phyloP scores from a whole-genome alignment of 768 basidiomycete genomes.

The Tricholoma terreum region DNA sequence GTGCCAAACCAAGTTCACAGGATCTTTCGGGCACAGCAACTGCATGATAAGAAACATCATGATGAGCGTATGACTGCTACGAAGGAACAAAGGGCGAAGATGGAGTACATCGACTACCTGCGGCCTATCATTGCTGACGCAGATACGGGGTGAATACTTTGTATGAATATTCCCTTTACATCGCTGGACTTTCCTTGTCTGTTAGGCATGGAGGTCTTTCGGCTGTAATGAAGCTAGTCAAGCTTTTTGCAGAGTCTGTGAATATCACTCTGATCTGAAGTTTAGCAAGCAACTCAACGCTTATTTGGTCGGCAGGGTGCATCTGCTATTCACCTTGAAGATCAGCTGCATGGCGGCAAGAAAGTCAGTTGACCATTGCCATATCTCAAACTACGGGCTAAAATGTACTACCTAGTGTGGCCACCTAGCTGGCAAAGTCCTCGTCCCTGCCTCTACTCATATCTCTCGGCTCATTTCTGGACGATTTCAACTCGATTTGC shows the following conservation, averaged over 20 bases:
- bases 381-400: neutral
- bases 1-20: conserved; percentile 95
- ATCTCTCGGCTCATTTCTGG: conserved; percentile 80
- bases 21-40: conserved; percentile 85
- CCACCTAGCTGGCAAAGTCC: conserved; percentile 87
- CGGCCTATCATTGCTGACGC: conserved; percentile 93
- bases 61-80: conserved; percentile 75
- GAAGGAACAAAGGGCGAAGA: conserved; percentile 59
- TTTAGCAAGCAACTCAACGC: conserved; percentile 1
- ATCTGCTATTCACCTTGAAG: conserved; percentile 88
- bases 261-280: conserved; percentile 12
- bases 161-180: neutral
- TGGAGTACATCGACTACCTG: conserved; percentile 84
- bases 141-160: conserved; percentile 74
- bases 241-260: conserved; percentile 91
- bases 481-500: conserved; percentile 87
- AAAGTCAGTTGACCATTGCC: conserved; percentile 45
- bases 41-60: conserved; percentile 92
- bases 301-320: conserved; percentile 53
- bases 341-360: conserved; percentile 93
- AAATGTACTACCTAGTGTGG: conserved; percentile 53
- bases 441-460: conserved; percentile 88
- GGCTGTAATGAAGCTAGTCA: conserved; percentile 90
- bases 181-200: conserved; percentile 8
- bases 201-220: conserved; percentile 87